Base-by-base conservation (phyloP, 345 rosid genomes). In the Citrus inodora region DNA sequence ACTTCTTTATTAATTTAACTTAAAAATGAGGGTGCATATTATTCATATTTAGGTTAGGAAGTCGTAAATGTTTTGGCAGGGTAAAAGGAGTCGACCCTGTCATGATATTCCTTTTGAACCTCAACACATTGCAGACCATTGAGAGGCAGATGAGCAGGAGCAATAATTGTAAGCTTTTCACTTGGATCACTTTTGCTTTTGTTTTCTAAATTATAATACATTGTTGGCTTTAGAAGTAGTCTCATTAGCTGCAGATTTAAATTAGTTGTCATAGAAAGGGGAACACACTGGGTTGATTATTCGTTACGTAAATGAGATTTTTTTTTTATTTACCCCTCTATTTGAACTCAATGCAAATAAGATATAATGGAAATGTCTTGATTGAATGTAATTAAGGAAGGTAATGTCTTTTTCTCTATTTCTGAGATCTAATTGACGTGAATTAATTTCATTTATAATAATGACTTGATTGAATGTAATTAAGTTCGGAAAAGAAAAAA, bases 51-150 rank as follows among this genome's bases (percentile, higher is more conserved):
- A 55, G 73, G 74, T 56, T 53, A 48, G 74, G 32, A 68, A 37
- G 70, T 7, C 24, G 58, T 30, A 66, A 46, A 66, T 60, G 27
- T 68, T 65, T 65, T 53, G 72, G 72, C 79, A 76, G 72, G 51
- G 35, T 51, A 55, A 65, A 42, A 76, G 79, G 33, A 65, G 33
- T 76, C 33, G 33, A 14, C 33, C 35, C 13, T 48, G 63, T 51
- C 25, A 8, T 32, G 71, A 9, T 27, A 63, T 62, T 63, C 70
- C 5, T 75, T 76, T 63, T 13, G 35, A 64, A 14, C 60, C 30
- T 42, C 69, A 6, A 62, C 27, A 19, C 9, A 61, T 3, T 2
- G 61, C 27, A n/a, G 37, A 21, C 46, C 58, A 48, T 48, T 17
- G 46, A 27, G 21, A 9, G 4, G 59, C 5, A 16, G 51, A 61